These are phyloP conservation scores for Arthonia radiata DNA, from an alignment of 495 filamentous ascomycete genomes.

Conservation along the genomic window DNA sequence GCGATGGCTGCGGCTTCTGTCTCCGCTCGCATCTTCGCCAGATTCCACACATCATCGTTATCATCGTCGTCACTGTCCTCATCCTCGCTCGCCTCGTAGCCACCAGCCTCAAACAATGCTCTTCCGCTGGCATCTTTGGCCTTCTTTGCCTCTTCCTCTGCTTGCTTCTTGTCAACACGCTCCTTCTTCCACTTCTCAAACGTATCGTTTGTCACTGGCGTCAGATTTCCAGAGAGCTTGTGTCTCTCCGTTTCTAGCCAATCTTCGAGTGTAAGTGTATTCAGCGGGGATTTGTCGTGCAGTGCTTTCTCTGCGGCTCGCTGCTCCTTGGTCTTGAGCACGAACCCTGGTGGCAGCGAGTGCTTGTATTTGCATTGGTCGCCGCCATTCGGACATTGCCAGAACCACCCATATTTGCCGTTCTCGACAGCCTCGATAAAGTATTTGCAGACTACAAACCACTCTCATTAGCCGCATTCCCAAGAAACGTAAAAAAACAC, in stretches of 20 bases:
- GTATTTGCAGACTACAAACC: conserved; percentile 97
- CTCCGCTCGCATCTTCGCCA: conserved; percentile 34
- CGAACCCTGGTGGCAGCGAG: conserved; percentile 77
- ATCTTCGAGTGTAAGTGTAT: conserved; percentile 88
- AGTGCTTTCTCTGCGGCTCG: conserved; percentile 89
- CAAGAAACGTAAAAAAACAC: too few relatives aligned
- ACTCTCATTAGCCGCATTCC: too few relatives aligned
- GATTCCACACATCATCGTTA: conserved; percentile 40
- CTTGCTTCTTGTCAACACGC: conserved; percentile 81
- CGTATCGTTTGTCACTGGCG: conserved; percentile 72
- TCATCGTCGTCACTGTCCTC: conserved; percentile 31
- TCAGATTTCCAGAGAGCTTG: conserved; percentile 72
- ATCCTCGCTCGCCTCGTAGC: conserved; percentile 53
- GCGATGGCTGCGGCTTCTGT: conserved; percentile 38
- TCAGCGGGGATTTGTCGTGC: conserved; percentile 84
- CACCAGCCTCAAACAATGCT: conserved; percentile 85
- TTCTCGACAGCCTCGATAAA: conserved; percentile 98
- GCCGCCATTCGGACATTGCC: conserved; percentile 88
- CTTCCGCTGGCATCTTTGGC: conserved; percentile 90
- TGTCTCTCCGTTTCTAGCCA: conserved; percentile 88
- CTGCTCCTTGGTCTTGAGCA: conserved; percentile 95
- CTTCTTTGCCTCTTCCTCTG: conserved; percentile 60
- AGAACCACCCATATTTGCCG: conserved; percentile 98
- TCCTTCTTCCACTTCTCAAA: conserved; percentile 95
- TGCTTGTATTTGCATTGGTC: conserved; percentile 98